These are phyloP conservation scores for Colletotrichum musae DNA, from an alignment of 2,329 filamentous ascomycete genomes.

Conservation along the genomic window DNA sequence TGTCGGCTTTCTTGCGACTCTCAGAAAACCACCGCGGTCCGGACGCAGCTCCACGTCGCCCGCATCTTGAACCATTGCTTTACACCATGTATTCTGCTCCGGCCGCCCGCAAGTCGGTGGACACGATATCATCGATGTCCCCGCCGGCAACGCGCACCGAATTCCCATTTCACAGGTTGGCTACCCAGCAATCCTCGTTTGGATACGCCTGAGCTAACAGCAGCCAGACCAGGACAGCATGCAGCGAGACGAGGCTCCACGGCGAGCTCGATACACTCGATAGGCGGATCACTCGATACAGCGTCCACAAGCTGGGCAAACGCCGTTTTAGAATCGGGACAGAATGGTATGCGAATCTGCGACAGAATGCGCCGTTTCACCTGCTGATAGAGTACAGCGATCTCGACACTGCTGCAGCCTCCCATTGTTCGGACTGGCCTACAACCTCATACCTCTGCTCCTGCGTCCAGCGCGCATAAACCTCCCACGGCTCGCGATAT, in stretches of 20 bases:
- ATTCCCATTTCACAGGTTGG: slow-evolving; percentile 72
- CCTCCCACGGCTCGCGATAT: slow-evolving; percentile 91
- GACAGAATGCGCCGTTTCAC: slow-evolving; percentile 3
- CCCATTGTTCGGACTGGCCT: slow-evolving; percentile 92
- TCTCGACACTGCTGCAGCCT: slow-evolving; percentile 92
- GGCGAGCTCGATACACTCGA: slow-evolving; percentile 88
- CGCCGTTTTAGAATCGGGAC: slow-evolving; percentile 78
- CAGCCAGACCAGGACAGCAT: slow-evolving; percentile 59
- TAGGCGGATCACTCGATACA: slow-evolving; percentile 86
- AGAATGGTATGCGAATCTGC: slow-evolving; percentile 76
- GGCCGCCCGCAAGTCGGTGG: slow-evolving; percentile 74
- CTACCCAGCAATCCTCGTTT: slow-evolving; percentile 14
- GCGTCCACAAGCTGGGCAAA: slow-evolving; percentile 69
- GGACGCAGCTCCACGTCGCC: slow-evolving; percentile 22
- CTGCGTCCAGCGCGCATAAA: slow-evolving; percentile 80
- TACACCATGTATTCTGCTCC: slow-evolving; percentile 72
- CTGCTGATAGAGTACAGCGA: slow-evolving; percentile 68
- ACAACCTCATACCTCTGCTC: slow-evolving; percentile 81
- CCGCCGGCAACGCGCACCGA: slow-evolving; percentile 67
- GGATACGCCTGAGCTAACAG: slow-evolving; percentile 28
- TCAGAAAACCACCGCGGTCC: slow-evolving; percentile 30
- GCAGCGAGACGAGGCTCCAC: slow-evolving; percentile 81
- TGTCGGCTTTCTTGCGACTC: slow-evolving; percentile 48
- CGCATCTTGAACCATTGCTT: slow-evolving; percentile 27
- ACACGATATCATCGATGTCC: slow-evolving; percentile 72